Base-by-base conservation (phyloP, 768 basidiomycete genomes). In the Pleurotus cornucopiae region DNA sequence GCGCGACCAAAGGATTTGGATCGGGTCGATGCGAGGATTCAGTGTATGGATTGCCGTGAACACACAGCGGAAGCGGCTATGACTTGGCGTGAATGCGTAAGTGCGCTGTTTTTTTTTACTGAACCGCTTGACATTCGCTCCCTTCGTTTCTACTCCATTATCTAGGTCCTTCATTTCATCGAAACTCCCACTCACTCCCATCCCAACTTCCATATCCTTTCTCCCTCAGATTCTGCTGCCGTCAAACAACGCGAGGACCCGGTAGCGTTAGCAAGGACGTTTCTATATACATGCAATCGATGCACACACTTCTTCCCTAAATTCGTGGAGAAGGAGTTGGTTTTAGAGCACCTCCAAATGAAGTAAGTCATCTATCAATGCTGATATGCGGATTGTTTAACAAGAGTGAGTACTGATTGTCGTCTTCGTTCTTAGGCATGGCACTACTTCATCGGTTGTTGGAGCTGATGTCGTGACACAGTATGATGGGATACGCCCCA, bases 81-180 rank as follows among this genome's bases (percentile, higher is more conserved):
- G 48, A 49, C 48, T 14, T 49, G 48, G 48, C 48, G 48, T 16
- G 48, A 49, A 34, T 49, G 23, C 48, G 48, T 49, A 26, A 49
- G 48, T 49, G 18, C 26, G 48, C 26, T n/a, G 5, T n/a, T 49
- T 49, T 34, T 34, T 9, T 9, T 18, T 18, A 18, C 18, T 18
- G 18, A 18, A 18, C 18, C 26, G 9, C 14, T 16, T n/a, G 26
- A 34, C 5, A 14, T 30, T 23, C 30, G 3, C 4, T n/a, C 26
- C 20, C 25, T n/a, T 13, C 11, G 7, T 34, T 11, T 34, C 3
- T 11, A 34, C 30, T 34, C 7, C 30, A 11, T 11, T 34, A 7
- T 44, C 48, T 34, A 49, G 48, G 48, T 49, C 2, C 14, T 38
- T 11, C 48, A 49, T 6, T 34, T 34, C n/a, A 4, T 49, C 14